phyloP scores from a whole-genome alignment of 192 early-diverging fungal genomes.

The Jimgerdemannia flammicorona region DNA sequence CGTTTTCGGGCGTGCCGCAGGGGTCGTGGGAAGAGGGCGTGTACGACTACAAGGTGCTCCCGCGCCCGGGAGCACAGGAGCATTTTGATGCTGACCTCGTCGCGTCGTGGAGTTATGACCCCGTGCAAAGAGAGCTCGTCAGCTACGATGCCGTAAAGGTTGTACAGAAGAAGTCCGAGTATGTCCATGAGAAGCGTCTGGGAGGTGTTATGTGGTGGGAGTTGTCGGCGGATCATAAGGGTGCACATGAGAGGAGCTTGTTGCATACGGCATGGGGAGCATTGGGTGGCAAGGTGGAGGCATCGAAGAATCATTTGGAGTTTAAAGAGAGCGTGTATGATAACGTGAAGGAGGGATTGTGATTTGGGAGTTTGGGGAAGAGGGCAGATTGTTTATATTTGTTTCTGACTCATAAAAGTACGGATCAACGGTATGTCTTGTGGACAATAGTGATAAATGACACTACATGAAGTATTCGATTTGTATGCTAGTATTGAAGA shows the following conservation, averaged over 20 bases:
- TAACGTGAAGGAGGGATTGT: slow-evolving; percentile 38
- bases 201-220: slow-evolving; percentile 86
- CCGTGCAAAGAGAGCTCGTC: slow-evolving; percentile 60
- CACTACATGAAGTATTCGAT: too few relatives aligned
- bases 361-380: neutral
- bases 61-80: slow-evolving; percentile 54
- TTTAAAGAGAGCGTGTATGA: slow-evolving; percentile 45
- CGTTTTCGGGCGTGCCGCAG: slow-evolving; percentile 67
- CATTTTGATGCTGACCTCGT: slow-evolving; percentile 74
- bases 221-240: slow-evolving; percentile 45
- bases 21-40: slow-evolving; percentile 90
- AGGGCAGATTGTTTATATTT: too few relatives aligned
- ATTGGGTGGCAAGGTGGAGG: slow-evolving; percentile 27
- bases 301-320: slow-evolving; percentile 36
- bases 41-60: slow-evolving; percentile 86
- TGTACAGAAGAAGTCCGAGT: slow-evolving; percentile 62
- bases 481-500: too few relatives aligned
- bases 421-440: too few relatives aligned
- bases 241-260: slow-evolving; percentile 37
- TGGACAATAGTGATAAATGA: too few relatives aligned
- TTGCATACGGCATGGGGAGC: slow-evolving; percentile 23
- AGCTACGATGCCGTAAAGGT: slow-evolving; percentile 78
- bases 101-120: slow-evolving; percentile 82
- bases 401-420: too few relatives aligned
- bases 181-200: slow-evolving; percentile 49